These are phyloP conservation scores for Phytopythium aichiense DNA, from an alignment of 352 stramenopile genomes.

Conservation along the genomic window DNA sequence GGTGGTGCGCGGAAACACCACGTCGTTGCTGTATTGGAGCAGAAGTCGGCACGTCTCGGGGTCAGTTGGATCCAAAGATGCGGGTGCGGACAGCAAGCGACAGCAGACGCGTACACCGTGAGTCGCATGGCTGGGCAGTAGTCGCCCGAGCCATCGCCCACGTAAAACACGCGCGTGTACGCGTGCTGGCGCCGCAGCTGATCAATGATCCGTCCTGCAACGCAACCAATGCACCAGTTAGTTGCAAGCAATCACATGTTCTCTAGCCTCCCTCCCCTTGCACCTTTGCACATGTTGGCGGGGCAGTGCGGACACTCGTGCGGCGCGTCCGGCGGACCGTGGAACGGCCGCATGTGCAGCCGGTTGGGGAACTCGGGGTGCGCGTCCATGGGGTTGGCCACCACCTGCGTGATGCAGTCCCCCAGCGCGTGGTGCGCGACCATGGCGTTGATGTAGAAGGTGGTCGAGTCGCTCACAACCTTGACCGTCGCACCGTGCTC, in stretches of 20 bases:
- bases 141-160: constrained; percentile 45
- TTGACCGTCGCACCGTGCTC: constrained; percentile 24
- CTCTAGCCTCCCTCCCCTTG: not conserved
- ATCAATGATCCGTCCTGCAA: constrained; percentile 32
- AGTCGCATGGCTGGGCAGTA: constrained; percentile 43
- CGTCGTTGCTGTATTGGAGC: constrained; percentile 24
- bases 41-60: not conserved
- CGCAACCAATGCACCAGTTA: not conserved
- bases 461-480: constrained; percentile 51
- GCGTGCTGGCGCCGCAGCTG: constrained; percentile 19
- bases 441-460: constrained; percentile 43
- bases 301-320: constrained; percentile 45
- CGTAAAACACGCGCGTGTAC: constrained; percentile 46
- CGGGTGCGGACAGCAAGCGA: not conserved
- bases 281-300: constrained; percentile 63
- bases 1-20: constrained; percentile 45
- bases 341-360: constrained; percentile 35
- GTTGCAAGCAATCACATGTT: not conserved
- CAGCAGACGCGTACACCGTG: constrained; percentile 19
- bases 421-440: constrained; percentile 24
- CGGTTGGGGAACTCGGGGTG: constrained; percentile 13
- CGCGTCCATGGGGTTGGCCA: constrained; percentile 29
- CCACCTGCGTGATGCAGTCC: constrained; percentile 27
- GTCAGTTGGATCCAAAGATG: not conserved
- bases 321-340: constrained; percentile 17